These are phyloP conservation scores for Oryza punctata DNA, from an alignment of 176 grass and related monocot species.

Conservation along the genomic window DNA sequence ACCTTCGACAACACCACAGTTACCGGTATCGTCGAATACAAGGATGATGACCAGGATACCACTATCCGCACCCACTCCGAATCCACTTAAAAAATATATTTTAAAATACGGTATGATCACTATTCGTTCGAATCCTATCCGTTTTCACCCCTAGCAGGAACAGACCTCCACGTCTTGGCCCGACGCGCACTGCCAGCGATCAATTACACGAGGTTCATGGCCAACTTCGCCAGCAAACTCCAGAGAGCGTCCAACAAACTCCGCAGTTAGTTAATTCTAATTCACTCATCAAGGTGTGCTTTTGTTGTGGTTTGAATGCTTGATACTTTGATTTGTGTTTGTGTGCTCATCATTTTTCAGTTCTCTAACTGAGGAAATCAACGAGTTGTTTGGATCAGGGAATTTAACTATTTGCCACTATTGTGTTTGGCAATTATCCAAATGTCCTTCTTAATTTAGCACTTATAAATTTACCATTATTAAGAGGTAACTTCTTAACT, in stretches of 20 bases:
- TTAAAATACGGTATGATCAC: too few species aligned
- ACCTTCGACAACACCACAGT: neutral
- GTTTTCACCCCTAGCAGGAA: too few species aligned
- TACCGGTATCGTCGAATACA: slow-evolving; percentile 26
- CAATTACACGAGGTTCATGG: neutral
- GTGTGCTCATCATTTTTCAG: neutral
- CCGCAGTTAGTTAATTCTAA: neutral
- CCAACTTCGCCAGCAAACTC: slow-evolving; percentile 9
- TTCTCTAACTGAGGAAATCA: neutral
- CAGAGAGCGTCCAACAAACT: too few species aligned
- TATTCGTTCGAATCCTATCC: too few species aligned
- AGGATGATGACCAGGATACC: neutral
- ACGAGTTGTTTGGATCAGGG: neutral
- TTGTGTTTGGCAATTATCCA: too few species aligned
- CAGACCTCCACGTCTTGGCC: too few species aligned
- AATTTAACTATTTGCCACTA: too few species aligned
- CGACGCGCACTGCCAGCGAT: neutral
- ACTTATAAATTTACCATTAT: too few species aligned
- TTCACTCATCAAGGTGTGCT: neutral
- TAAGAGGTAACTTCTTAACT: too few species aligned
- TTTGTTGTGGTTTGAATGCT: neutral
- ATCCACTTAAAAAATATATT: too few species aligned
- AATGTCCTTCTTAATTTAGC: too few species aligned
- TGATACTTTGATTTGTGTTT: neutral
- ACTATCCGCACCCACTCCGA: too few species aligned